Evolutionary conservation across 164 flowering plant genomes (phyloP), one percentile per base, ranked within the genome.

Genomic region (Buxus sempervirens): DNA sequence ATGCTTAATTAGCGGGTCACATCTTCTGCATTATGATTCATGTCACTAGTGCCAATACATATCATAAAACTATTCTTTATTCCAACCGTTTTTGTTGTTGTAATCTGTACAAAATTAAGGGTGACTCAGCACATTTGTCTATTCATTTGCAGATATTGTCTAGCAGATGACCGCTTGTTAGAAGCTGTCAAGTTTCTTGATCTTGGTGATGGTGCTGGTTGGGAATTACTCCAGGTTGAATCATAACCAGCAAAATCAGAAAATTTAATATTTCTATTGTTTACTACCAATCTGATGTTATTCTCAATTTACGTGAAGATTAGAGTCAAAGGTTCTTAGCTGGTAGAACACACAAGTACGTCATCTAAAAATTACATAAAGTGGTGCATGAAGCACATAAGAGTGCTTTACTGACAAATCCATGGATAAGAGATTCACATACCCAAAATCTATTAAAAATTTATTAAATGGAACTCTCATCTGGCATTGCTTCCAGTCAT

Each of bases 211-310:
- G 82, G 97, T 69, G 93, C 96, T 73, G 98, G 98, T 72, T 94
- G 98, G 98, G 88, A 91, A 76, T 79, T 94, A 67, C 95, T 94
- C 54, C 95, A 94, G 96, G 97, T 93, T 58, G 42, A 56, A 4
- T 55, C 6, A 21, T 36, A 53, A 22, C 58, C 57, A 60, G 56
- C 41, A 28, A 18, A 19, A 28, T 63, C 12, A 45, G 32, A 22
- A 54, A 60, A 21, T 12, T n/a, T 56, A 53, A 13, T 32, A 19
- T 18, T 26, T 49, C n/a, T 64, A 15, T 64, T 51, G n/a, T 42
- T 27, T 36, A 32, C 2, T 49, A 27, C 21, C 25, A 19, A 15
- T 4, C 20, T 27, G 20, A 22, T 21, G 7, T 45, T 45, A 45
- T 45, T 45, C 16, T 45, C 18, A 3, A 32, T 32, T 32, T 32